Base-by-base conservation (phyloP, 2,329 filamentous ascomycete genomes). In the Trichophyton mentagrophytes region DNA sequence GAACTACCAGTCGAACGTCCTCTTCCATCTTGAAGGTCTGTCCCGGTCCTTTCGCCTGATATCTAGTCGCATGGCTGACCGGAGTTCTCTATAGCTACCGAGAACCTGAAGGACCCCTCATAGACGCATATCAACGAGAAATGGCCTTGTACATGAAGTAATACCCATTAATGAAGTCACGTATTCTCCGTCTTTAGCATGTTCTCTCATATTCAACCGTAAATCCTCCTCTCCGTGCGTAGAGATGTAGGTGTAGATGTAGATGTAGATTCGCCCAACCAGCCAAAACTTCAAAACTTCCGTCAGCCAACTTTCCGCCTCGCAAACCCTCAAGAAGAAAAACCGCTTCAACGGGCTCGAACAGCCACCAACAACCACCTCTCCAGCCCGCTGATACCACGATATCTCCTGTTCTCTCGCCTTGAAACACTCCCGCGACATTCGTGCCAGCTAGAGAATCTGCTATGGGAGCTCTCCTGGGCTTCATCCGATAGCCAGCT, bases 1-100 rank as follows among this genome's bases (percentile, higher is more conserved):
- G 78, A 99, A 97, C 76, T 99, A 99, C 73, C 91, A 96, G 73
- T 96, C 90, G 9, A 99, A 97, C 68, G 92, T 97, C 13, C 78
- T 97, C 4, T 97, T 99, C 73, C 93, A 99, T 69, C 81, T 99
- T 4, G 93, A 97, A 85, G 93, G 93, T 95, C 79, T 66, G 72
- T 42, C 9, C 13, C 2, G 8, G 11, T 9, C 11, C 9, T 59
- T 20, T 9, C 15, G 27, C 17, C 38, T 57, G 27, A n/a, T 36
- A 22, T 22, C 22, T 22, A 36, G 33, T 38, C 33, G 33, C 36
- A 38, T 15, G 25, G 42, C 46, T 56, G 59, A 60, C 20, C 53
- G 36, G 38, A 44, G 5, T 2, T 13, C 33, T 38, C 33, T 38
- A 38, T 36, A 64, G 62, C 61, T 3, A 64, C 62, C 2, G 62